Conservation (phyloP, 2,329 filamentous ascomycete genomes). For the Alternaria triticina region DNA sequence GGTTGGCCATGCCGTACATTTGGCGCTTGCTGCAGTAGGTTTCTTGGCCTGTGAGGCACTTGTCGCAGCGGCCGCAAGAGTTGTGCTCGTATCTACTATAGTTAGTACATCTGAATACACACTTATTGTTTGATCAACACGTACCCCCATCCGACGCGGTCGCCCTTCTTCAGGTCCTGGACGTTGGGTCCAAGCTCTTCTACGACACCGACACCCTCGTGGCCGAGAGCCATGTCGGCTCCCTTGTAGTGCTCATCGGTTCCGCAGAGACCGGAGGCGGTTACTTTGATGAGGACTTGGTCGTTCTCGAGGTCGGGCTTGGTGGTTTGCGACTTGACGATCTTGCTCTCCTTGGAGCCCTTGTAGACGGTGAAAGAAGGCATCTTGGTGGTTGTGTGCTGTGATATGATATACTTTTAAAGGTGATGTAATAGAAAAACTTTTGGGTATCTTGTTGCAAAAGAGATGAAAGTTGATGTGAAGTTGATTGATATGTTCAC, state of each 20-base stretch:
- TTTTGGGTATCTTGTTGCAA: neutral
- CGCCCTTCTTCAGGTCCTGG: conserved; percentile 57
- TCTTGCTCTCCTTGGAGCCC: conserved; percentile 64
- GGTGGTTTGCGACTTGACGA: conserved; percentile 58
- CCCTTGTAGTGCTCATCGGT: conserved; percentile 59
- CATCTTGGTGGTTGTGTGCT: conserved; percentile 30
- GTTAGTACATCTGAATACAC: too few relatives aligned
- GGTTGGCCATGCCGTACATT: conserved; percentile 54
- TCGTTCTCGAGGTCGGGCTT: conserved; percentile 55
- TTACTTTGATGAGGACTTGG: conserved; percentile 68
- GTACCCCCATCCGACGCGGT: conserved; percentile 58
- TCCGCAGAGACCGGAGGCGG: conserved; percentile 71
- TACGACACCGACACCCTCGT: conserved; percentile 62
- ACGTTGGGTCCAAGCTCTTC: conserved; percentile 56
- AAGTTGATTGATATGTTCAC: neutral
- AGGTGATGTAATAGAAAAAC: neutral
- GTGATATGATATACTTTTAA: neutral
- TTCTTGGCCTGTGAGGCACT: conserved; percentile 54
- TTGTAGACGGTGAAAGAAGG: conserved; percentile 68
- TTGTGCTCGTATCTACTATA: conserved; percentile 54
- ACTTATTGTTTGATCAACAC: too few relatives aligned
- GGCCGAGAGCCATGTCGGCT: conserved; percentile 57
- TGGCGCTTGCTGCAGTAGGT: conserved; percentile 53
- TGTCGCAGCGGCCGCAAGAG: conserved; percentile 54
- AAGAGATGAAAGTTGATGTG: neutral